Evolutionary conservation across 2,329 filamentous ascomycete genomes (phyloP).

Genomic region (Pyricularia pennisetigena): DNA sequence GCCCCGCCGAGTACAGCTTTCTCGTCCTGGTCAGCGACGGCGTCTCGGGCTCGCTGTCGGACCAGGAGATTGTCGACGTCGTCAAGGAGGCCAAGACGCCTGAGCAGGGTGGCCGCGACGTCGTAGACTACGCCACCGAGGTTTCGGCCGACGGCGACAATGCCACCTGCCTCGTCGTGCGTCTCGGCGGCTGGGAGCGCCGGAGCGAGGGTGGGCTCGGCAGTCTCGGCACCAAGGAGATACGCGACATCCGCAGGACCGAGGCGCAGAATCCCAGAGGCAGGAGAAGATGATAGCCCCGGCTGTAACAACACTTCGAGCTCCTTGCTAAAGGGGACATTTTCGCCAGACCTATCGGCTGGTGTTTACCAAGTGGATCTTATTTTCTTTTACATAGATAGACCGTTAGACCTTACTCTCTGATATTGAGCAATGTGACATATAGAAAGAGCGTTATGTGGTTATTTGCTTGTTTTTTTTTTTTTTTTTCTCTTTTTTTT

Average conservation of each 20-base stretch:
- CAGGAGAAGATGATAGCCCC: constrained; percentile 29
- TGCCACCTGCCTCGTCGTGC: constrained; percentile 57
- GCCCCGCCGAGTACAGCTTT: constrained; percentile 80
- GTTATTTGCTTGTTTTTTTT: background rate
- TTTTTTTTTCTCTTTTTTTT: constrained; percentile 5
- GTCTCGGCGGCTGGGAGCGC: constrained; percentile 60
- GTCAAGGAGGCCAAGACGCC: constrained; percentile 90
- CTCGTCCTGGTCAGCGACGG: constrained; percentile 84
- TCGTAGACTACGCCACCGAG: constrained; percentile 85
- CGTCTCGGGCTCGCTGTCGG: constrained; percentile 72
- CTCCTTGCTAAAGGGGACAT: background rate
- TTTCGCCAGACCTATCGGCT: background rate
- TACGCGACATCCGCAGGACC: constrained; percentile 69
- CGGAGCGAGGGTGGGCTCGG: constrained; percentile 78
- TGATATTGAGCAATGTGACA: background rate
- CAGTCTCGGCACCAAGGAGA: constrained; percentile 84
- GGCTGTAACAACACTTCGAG: background rate
- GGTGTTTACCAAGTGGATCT: background rate
- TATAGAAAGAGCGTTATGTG: background rate
- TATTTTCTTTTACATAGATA: background rate
- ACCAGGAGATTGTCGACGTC: constrained; percentile 94
- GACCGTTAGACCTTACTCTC: no score
- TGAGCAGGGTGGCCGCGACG: constrained; percentile 67
- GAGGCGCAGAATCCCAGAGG: constrained; percentile 77
- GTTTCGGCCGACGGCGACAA: constrained; percentile 61